Evolutionary conservation across 23 red algal species (phyloP).

Genomic region (Gracilaria caudata): DNA sequence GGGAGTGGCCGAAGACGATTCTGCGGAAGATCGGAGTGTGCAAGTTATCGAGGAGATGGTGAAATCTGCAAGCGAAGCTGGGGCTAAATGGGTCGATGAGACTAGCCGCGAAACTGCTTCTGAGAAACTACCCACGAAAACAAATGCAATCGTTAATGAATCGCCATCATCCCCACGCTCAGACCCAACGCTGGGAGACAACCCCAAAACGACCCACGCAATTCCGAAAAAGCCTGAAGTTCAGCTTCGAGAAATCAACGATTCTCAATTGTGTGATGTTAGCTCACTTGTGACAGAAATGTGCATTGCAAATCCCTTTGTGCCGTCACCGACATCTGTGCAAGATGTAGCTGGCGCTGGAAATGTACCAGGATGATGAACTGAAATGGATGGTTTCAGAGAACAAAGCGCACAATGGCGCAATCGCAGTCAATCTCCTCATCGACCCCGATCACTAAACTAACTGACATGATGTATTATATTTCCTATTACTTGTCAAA

Average conservation of each 20-base stretch:
- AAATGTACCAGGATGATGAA: background rate
- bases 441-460: background rate
- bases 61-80: background rate
- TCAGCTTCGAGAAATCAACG: background rate
- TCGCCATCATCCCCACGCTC: background rate
- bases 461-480: background rate
- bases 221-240: background rate
- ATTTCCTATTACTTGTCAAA: background rate
- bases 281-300: background rate
- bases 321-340: slow-evolving; percentile 1
- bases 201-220: background rate
- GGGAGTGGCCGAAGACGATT: background rate
- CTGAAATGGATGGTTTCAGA: too few species aligned
- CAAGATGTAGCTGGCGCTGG: background rate
- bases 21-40: background rate
- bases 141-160: background rate
- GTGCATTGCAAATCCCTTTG: background rate
- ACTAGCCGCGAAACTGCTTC: background rate
- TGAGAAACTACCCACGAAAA: background rate
- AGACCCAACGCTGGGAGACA: background rate
- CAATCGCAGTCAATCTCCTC: too few species aligned
- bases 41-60: background rate
- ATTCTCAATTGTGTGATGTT: background rate
- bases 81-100: background rate
- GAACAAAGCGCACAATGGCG: too few species aligned